Conservation (phyloP, 345 rosid genomes). For the Isatis tinctoria region DNA sequence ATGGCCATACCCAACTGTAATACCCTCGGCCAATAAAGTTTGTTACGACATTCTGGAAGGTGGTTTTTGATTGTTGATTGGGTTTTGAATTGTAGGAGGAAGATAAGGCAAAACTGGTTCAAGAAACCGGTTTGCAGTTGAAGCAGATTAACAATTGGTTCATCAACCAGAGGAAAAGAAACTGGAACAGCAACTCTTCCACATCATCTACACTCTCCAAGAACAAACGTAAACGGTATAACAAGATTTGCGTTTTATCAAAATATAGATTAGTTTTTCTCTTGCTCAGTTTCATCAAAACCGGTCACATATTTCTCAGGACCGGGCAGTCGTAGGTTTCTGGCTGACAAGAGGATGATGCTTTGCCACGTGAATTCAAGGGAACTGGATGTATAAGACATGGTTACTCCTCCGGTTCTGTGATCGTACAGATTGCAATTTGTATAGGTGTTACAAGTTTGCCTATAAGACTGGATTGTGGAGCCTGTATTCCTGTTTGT, state of each 20-base stretch:
- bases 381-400: not conserved
- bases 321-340: constrained; percentile 19
- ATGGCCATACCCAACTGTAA: constrained; percentile 95
- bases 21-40: not conserved
- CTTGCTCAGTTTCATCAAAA: not conserved
- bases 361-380: constrained; percentile 8
- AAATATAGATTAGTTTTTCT: not conserved
- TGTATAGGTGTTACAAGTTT: constrained; percentile 3
- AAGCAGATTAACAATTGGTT: constrained; percentile 94
- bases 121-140: constrained; percentile 77
- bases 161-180: constrained; percentile 87
- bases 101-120: constrained; percentile 74
- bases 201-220: constrained; percentile 51
- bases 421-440: not conserved
- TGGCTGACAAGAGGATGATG: not conserved
- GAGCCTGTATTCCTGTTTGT: not conserved
- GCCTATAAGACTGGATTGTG: not conserved
- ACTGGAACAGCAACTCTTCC: constrained; percentile 74
- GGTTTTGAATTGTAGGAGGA: constrained; percentile 52
- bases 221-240: constrained; percentile 82
- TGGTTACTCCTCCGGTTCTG: not conserved
- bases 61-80: not conserved
- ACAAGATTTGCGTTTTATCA: not conserved
- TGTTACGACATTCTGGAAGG: not conserved
- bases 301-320: constrained; percentile 10